Evolutionary conservation across 495 filamentous ascomycete genomes (phyloP).

Genomic region (Aspergillus heteromorphus): DNA sequence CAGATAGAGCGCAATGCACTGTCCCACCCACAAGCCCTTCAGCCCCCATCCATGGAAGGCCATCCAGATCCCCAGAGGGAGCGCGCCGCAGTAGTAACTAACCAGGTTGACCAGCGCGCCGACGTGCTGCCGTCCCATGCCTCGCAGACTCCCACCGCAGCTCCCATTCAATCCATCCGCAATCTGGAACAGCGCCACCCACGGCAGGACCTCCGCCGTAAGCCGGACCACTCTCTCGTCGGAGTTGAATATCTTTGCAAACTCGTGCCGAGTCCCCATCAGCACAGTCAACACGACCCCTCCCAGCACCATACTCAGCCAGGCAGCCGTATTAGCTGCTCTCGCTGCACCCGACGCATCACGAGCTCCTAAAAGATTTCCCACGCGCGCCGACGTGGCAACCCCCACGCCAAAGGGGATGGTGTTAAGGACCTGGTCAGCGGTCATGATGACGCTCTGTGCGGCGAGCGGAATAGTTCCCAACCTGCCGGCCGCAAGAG

Average conservation of each 20-base stretch:
- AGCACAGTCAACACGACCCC: constrained; percentile 63
- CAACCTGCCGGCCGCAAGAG: constrained; percentile 75
- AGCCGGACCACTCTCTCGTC: constrained; percentile 68
- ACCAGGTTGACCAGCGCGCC: constrained; percentile 83
- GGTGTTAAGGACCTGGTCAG: constrained; percentile 88
- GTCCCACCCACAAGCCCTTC: constrained; percentile 78
- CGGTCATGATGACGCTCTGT: constrained; percentile 92
- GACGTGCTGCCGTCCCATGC: constrained; percentile 85
- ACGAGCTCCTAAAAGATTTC: constrained; percentile 73
- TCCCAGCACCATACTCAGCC: constrained; percentile 67
- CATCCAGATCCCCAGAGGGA: constrained; percentile 79
- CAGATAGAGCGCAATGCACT: constrained; percentile 83
- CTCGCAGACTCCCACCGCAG: constrained; percentile 76
- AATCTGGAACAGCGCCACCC: constrained; percentile 91
- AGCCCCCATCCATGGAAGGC: constrained; percentile 90
- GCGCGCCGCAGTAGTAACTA: constrained; percentile 82
- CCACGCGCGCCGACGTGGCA: constrained; percentile 72
- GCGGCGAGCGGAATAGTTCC: constrained; percentile 81
- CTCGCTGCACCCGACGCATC: constrained; percentile 63
- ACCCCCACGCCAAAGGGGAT: constrained; percentile 90
- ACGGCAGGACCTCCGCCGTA: constrained; percentile 79
- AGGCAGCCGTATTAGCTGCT: constrained; percentile 72
- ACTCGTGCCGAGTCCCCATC: constrained; percentile 68
- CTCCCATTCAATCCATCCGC: constrained; percentile 83
- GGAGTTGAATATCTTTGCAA: constrained; percentile 80